Base-by-base conservation (phyloP, 2,329 filamentous ascomycete genomes). In the Colletotrichum australisinense region DNA sequence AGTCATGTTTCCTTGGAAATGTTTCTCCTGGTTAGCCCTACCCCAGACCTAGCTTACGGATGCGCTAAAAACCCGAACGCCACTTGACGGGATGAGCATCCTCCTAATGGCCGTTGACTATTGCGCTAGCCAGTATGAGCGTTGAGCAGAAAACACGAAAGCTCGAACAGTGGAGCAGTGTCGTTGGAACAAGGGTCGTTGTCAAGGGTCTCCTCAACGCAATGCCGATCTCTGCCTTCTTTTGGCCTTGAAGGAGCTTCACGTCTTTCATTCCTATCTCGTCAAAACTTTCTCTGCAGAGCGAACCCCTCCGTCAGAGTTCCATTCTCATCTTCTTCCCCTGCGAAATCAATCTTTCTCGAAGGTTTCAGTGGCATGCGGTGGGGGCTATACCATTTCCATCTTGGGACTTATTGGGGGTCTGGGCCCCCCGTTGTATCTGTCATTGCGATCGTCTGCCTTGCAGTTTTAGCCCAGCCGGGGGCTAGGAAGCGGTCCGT, bases 371-470 rank as follows among this genome's bases (percentile, higher is more conserved):
- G 12, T 58, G 57, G 28, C 64, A 53, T 49, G n/a, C 19, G 58
- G 35, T 58, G 53, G 70, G 65, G 69, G 59, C 69, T 67, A 63
- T 32, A n/a, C 28, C 42, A 19, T 4, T 53, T 42, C 56, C 35
- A 26, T 19, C 42, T 53, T 9, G 46, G 57, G 30, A 7, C 24
- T 38, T 38, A 22, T 24, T 59, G 22, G 16, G 32, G 26, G 55
- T 46, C 55, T n/a, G 11, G 67, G n/a, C 38, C 59, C 24, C 32
- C 53, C 35, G 32, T 49, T 52, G 62, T 55, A n/a, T 6, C 24
- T 72, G 38, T 69, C 59, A 72, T 72, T 72, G 6, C 5, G 70
- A 72, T 72, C 70, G 42, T 56, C 70, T 53, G 1, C 30, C 19
- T 35, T 35, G 52, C 58, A 55, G 46, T 49, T 32, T 63, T 63